phyloP scores from a whole-genome alignment of 1,284 basidiomycete genomes.

The Xerocomus subilludens region DNA sequence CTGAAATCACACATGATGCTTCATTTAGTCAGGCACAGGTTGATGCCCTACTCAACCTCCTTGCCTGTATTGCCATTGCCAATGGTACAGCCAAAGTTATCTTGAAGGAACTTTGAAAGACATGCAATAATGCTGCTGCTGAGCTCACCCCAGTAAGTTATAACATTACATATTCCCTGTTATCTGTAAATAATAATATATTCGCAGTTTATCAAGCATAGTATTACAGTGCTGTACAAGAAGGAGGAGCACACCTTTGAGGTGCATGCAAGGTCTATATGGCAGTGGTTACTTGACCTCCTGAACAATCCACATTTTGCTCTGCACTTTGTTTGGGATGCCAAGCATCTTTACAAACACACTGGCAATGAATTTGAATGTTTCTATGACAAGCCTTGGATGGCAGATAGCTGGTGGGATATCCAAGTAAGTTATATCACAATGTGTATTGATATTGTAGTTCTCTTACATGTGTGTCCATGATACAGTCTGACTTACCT shows the following conservation, averaged over 20 bases:
- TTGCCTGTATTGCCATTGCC: background rate
- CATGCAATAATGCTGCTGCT: background rate
- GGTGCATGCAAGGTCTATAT: conserved; percentile 35
- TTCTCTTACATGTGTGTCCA: too few relatives aligned
- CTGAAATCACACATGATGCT: conserved; percentile 5
- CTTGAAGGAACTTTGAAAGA: conserved; percentile 16
- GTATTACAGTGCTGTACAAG: conserved; percentile 16
- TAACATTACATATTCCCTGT: too few relatives aligned
- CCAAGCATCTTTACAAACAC: conserved; percentile 33
- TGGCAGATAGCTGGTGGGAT: conserved; percentile 46
- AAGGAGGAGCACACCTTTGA: background rate
- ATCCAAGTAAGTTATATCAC: conserved; percentile 25
- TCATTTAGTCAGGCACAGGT: conserved; percentile 22
- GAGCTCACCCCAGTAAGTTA: conserved; percentile 4
- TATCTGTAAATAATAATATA: background rate
- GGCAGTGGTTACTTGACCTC: conserved; percentile 46
- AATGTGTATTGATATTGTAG: conserved; percentile 39
- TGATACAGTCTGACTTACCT: background rate
- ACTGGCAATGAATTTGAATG: conserved; percentile 39
- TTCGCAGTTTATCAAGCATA: conserved; percentile 14
- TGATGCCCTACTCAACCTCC: conserved; percentile 20
- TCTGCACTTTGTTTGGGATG: conserved; percentile 37
- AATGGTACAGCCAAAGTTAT: background rate
- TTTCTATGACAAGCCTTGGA: conserved; percentile 51
- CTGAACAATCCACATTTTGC: conserved; percentile 39